Conservation (phyloP, 2,329 filamentous ascomycete genomes). For the Dactylonectria macrodidyma region DNA sequence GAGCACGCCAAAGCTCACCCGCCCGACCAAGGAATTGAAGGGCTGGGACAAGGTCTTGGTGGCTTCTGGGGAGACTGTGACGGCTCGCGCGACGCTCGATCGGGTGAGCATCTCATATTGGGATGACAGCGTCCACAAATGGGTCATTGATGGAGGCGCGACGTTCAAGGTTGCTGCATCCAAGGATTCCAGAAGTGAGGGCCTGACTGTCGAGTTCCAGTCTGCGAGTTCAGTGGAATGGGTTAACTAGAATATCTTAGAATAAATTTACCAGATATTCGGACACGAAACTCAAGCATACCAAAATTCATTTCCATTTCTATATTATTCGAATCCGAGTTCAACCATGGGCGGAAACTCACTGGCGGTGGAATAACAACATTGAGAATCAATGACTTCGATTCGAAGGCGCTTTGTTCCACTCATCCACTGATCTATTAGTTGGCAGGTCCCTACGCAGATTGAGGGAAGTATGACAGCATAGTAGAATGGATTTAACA, state of each 20-base stretch:
- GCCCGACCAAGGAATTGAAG: slow-evolving; percentile 34
- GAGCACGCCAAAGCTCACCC: slow-evolving; percentile 18
- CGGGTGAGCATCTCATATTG: slow-evolving; percentile 36
- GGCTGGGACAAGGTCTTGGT: slow-evolving; percentile 35
- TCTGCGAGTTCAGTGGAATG: slow-evolving; percentile 22
- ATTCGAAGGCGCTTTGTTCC: too few species aligned
- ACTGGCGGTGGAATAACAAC: too few species aligned
- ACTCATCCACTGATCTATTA: too few species aligned
- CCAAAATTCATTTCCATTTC: too few species aligned
- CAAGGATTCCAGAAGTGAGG: slow-evolving; percentile 33
- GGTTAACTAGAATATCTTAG: slow-evolving; percentile 22
- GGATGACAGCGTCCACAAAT: slow-evolving; percentile 32
- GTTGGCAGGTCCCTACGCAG: too few species aligned
- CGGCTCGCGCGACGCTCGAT: slow-evolving; percentile 28
- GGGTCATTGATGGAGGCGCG: slow-evolving; percentile 32
- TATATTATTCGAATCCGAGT: too few species aligned
- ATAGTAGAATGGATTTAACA: too few species aligned
- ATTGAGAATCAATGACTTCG: too few species aligned
- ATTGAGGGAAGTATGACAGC: too few species aligned
- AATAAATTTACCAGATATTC: background rate
- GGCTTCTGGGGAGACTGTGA: slow-evolving; percentile 22
- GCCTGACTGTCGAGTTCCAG: slow-evolving; percentile 7
- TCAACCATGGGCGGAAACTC: too few species aligned
- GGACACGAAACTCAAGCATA: too few species aligned
- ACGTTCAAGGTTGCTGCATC: slow-evolving; percentile 31